Conservation (phyloP, 208 protist species). For the Sergeia podlipaevii region DNA sequence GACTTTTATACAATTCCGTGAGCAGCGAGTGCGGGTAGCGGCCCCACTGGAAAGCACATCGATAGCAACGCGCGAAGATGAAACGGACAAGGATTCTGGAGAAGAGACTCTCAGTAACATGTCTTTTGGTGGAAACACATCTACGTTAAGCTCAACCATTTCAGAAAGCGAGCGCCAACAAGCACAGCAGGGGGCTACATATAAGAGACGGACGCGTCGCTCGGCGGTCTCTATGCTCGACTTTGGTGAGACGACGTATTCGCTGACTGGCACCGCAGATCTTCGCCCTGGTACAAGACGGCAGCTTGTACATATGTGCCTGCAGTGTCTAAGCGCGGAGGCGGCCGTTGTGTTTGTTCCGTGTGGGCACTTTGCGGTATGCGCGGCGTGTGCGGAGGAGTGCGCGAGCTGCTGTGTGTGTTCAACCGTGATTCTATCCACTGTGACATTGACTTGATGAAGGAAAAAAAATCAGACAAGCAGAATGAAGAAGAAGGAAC, state of each 20-base stretch:
- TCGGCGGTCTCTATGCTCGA: conserved; percentile 31
- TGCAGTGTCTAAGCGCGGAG: conserved; percentile 60
- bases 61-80: too few relatives aligned
- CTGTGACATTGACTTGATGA: conserved; percentile 1
- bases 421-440: conserved; percentile 33
- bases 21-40: conserved; percentile 54
- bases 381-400: conserved; percentile 35
- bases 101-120: too few relatives aligned
- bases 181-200: too few relatives aligned
- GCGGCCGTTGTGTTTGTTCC: conserved; percentile 58
- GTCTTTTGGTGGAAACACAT: too few relatives aligned
- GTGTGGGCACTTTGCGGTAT: conserved; percentile 67
- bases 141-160: too few relatives aligned
- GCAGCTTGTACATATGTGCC: conserved; percentile 69
- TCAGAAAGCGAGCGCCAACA: too few relatives aligned
- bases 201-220: neutral
- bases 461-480: neutral
- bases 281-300: conserved; percentile 33
- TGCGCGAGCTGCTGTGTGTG: conserved; percentile 60
- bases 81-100: conserved; percentile 1
- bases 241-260: conserved; percentile 47
- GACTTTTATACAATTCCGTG: conserved; percentile 67
- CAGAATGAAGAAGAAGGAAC: conserved; percentile 1
- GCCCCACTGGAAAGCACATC: too few relatives aligned
- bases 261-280: conserved; percentile 24